Conservation (phyloP, 768 basidiomycete species). For the Mycena galericulata region DNA sequence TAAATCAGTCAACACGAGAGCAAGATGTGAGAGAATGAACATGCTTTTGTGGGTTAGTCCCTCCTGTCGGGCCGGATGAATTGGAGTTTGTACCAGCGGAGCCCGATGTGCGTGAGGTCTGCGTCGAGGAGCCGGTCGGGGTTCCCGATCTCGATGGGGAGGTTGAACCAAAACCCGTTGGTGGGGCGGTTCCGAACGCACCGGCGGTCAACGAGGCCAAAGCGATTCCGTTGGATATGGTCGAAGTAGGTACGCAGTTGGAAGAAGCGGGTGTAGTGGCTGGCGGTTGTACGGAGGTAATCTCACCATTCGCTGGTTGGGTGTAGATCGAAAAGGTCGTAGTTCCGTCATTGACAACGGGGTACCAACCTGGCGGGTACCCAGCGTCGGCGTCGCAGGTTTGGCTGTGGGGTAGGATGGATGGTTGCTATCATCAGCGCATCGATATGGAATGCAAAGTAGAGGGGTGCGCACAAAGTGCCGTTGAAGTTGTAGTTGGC, state of each 20-base stretch:
- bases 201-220: conserved; percentile 36
- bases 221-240: conserved; percentile 53
- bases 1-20: too few relatives aligned
- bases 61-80: too few relatives aligned
- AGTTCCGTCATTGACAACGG: conserved; percentile 50
- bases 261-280: conserved; percentile 51
- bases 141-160: too few relatives aligned
- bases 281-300: conserved; percentile 40
- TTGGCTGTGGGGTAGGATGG: conserved; percentile 41
- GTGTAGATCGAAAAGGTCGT: conserved; percentile 57
- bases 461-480: conserved; percentile 48
- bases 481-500: conserved; percentile 54
- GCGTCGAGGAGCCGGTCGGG: too few relatives aligned
- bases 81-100: too few relatives aligned
- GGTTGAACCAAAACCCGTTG: not conserved
- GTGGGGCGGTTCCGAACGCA: not conserved
- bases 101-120: too few relatives aligned
- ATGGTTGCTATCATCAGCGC: not conserved
- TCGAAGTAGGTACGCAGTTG: conserved; percentile 51
- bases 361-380: conserved; percentile 60
- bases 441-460: too few relatives aligned
- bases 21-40: too few relatives aligned
- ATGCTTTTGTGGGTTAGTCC: too few relatives aligned
- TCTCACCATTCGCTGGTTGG: conserved; percentile 53
- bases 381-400: conserved; percentile 56